A percentile compares a stretch with the other conserved stretches of the same genome.
Evolutionary conservation across 495 filamentous ascomycete genomes (phyloP).

Genomic region (Aspergillus avenaceus): DNA sequence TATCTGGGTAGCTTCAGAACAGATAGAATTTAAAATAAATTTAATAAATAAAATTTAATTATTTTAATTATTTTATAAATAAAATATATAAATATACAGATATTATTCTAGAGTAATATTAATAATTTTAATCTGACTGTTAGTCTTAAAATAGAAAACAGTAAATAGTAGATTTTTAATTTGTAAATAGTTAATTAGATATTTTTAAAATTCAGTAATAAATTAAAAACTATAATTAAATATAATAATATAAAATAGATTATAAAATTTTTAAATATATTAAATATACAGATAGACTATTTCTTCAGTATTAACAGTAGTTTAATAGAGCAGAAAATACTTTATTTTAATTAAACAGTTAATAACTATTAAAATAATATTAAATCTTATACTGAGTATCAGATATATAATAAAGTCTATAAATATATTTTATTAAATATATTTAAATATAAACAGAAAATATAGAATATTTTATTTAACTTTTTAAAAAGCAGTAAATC

Average conservation of each 20-base stretch:
- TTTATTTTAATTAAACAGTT: too few relatives aligned
- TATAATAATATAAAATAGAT: not conserved
- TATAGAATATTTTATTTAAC: too few relatives aligned
- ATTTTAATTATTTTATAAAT: slow-evolving; percentile 3
- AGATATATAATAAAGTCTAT: not conserved
- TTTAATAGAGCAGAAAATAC: too few relatives aligned
- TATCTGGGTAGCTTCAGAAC: too few relatives aligned
- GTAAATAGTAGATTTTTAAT: not conserved
- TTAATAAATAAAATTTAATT: not conserved
- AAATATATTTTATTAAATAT: not conserved
- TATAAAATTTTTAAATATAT: not conserved
- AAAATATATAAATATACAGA: not conserved
- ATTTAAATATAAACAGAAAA: not conserved
- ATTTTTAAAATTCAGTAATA: too few relatives aligned
- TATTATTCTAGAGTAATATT: slow-evolving; percentile 1
- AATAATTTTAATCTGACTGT: not conserved
- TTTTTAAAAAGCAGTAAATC: too few relatives aligned
- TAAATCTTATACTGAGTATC: not conserved
- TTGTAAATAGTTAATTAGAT: not conserved
- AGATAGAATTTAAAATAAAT: too few relatives aligned
- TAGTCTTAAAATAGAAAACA: not conserved
- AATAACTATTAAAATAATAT: not conserved
- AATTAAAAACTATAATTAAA: not conserved
- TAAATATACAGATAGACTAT: not conserved
- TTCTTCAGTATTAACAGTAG: too few relatives aligned